phyloP scores from a whole-genome alignment of 495 filamentous ascomycete genomes.

The Schizothecium vesticola region DNA sequence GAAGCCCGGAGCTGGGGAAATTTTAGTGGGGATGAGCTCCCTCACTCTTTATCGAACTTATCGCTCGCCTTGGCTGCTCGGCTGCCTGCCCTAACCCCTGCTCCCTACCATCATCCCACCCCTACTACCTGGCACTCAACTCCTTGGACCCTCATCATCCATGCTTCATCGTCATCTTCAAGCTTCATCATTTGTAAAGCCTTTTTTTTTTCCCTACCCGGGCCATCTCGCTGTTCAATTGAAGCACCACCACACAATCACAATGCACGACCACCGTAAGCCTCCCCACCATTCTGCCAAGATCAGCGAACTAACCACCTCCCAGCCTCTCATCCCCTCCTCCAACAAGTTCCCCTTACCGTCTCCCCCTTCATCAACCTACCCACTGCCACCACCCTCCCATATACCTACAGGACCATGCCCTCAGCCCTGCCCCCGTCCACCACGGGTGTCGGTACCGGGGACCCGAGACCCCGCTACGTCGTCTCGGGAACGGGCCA shows the following conservation, averaged over 20 bases:
- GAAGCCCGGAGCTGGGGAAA: conserved; percentile 13
- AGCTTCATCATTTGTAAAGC: neutral
- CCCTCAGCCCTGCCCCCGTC: conserved; percentile 80
- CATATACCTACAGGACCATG: conserved; percentile 89
- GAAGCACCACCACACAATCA: conserved; percentile 8
- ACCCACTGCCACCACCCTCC: conserved; percentile 82
- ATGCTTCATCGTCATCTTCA: neutral
- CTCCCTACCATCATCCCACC: conserved; percentile 1
- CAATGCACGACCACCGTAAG: conserved; percentile 47
- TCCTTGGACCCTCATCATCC: neutral
- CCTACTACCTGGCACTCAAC: neutral
- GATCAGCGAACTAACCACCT: conserved; percentile 7
- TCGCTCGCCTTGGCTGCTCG: neutral
- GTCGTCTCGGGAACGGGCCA: conserved; percentile 69
- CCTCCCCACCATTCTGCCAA: neutral
- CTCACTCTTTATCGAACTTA: conserved; percentile 20
- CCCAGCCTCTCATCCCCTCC: conserved; percentile 74
- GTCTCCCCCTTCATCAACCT: conserved; percentile 93
- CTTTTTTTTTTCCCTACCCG: neutral
- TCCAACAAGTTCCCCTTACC: conserved; percentile 86
- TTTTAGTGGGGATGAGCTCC: conserved; percentile 21
- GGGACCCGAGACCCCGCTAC: conserved; percentile 37
- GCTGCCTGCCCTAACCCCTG: neutral
- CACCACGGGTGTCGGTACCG: conserved; percentile 46
- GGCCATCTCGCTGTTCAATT: neutral